These are phyloP conservation scores for Magnusiomyces sp. DNA, from an alignment of 1,139 yeast species.

Conservation along the genomic window DNA sequence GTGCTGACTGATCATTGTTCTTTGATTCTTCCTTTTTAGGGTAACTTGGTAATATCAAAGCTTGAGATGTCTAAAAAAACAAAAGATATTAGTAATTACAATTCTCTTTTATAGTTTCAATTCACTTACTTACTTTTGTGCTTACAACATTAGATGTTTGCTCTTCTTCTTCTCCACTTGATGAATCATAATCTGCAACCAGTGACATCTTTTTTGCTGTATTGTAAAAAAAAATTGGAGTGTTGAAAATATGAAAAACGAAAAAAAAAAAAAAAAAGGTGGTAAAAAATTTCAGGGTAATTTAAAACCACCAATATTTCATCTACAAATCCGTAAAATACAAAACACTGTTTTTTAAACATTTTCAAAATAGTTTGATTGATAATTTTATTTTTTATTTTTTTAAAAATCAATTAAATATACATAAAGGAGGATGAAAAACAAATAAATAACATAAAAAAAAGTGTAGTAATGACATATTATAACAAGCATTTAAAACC, in stretches of 20 bases:
- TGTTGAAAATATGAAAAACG: not conserved
- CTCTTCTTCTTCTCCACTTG: conserved; percentile 4
- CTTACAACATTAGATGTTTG: too few species aligned
- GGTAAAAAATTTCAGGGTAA: not conserved
- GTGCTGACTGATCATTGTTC: not conserved
- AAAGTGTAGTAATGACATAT: too few species aligned
- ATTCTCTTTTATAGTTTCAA: too few species aligned
- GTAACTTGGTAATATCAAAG: too few species aligned
- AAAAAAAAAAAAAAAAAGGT: not conserved
- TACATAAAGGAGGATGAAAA: too few species aligned
- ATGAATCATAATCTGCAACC: conserved; percentile 5
- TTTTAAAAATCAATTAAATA: not conserved
- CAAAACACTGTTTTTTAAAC: too few species aligned
- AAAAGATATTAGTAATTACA: too few species aligned
- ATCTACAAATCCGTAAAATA: too few species aligned
- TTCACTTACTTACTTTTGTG: too few species aligned
- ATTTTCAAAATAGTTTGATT: not conserved
- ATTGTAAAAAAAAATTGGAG: conserved; percentile 1
- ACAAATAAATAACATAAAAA: too few species aligned
- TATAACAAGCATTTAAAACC: not conserved
- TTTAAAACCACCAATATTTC: not conserved
- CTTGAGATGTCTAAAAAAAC: too few species aligned
- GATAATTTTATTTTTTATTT: not conserved
- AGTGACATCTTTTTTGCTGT: conserved; percentile 5
- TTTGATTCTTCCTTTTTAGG: too few species aligned